These are phyloP conservation scores for Cicer yamashitae DNA, from an alignment of 306 rosid species.

Conservation along the genomic window DNA sequence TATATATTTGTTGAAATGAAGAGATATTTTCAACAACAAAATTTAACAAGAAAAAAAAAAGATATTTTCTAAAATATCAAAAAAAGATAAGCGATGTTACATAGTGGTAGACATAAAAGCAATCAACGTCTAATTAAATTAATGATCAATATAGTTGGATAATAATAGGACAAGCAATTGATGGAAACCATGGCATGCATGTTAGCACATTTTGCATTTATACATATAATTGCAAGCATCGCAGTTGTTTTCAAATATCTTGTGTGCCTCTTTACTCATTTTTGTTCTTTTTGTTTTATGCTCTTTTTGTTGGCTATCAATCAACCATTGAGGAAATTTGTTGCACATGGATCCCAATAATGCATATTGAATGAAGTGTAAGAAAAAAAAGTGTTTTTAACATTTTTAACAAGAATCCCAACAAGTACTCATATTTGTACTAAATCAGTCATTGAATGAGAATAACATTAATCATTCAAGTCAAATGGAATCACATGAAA, in stretches of 20 bases:
- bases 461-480: conserved; percentile 29
- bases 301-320: background rate
- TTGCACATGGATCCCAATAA: conserved; percentile 4
- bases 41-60: background rate
- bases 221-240: background rate
- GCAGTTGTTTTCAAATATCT: conserved; percentile 33
- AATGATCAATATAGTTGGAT: background rate
- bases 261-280: background rate
- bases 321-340: conserved; percentile 3
- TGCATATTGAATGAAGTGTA: background rate
- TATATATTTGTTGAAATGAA: background rate
- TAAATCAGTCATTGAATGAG: conserved; percentile 12
- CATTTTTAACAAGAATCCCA: background rate
- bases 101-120: conserved; percentile 27
- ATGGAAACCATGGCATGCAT: conserved; percentile 2
- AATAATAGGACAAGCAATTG: background rate
- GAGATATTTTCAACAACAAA: conserved; percentile 1
- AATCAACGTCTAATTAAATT: conserved; percentile 35
- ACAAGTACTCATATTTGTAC: conserved; percentile 32
- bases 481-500: conserved; percentile 38
- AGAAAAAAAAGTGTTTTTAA: background rate
- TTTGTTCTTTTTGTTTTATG: conserved; percentile 30
- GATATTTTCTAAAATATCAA: background rate
- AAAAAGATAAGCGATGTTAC: background rate
- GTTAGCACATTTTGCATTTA: conserved; percentile 9